These are phyloP conservation scores for Thermothielavioides terrestris DNA, from an alignment of 495 filamentous ascomycete genomes.

Conservation along the genomic window DNA sequence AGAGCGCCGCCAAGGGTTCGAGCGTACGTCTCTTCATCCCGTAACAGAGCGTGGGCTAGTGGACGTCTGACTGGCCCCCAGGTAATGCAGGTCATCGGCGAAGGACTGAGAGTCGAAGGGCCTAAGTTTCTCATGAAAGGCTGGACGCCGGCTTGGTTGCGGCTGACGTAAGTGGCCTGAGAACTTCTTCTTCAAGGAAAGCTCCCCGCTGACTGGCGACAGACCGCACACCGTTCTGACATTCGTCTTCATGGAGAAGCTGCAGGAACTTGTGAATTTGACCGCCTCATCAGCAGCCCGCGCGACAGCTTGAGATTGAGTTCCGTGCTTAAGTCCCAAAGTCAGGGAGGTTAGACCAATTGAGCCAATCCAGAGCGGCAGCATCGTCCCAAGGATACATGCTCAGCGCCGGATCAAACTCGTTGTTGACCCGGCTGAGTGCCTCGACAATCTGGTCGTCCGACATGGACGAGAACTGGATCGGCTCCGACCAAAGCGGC, in stretches of 20 bases:
- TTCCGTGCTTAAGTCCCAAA: constrained; percentile 21
- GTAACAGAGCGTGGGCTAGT: background rate
- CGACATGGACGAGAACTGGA: constrained; percentile 61
- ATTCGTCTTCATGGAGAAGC: constrained; percentile 36
- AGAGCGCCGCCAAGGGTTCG: constrained; percentile 21
- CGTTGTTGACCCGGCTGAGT: constrained; percentile 49
- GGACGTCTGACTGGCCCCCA: background rate
- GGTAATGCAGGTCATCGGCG: constrained; percentile 21
- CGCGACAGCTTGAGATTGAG: background rate
- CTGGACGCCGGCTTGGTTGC: constrained; percentile 35
- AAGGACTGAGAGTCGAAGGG: constrained; percentile 27
- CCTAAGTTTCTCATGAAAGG: constrained; percentile 35
- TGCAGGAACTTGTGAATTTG: constrained; percentile 18
- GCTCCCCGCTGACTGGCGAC: background rate
- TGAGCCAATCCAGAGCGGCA: constrained; percentile 51
- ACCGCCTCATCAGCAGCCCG: background rate
- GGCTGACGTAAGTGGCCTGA: constrained; percentile 22
- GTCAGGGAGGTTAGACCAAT: constrained; percentile 44
- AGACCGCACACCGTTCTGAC: constrained; percentile 34
- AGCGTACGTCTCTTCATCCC: background rate
- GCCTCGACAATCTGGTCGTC: constrained; percentile 56
- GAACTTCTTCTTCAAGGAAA: background rate
- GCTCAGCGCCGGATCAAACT: constrained; percentile 43
- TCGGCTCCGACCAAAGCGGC: constrained; percentile 41
- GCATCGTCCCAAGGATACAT: constrained; percentile 49